Base-by-base conservation (phyloP, 495 filamentous ascomycete species). In the Xylaria longipes region DNA sequence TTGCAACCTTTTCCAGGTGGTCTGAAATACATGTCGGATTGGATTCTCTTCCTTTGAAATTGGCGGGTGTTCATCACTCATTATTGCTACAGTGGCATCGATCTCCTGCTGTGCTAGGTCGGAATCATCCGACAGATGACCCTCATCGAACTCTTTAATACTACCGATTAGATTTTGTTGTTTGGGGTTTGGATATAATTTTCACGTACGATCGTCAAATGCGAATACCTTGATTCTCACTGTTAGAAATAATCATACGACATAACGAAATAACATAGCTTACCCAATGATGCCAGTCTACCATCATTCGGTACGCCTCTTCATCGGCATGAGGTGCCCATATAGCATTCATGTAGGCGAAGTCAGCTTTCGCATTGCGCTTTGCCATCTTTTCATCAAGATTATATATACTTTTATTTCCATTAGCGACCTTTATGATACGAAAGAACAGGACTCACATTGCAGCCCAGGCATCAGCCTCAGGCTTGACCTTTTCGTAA, bases 211-310 rank as follows among this genome's bases (percentile, higher is more conserved):
- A 14, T 68, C 66, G 22, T 68, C 66, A 45, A 68, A 68, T 3
- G 37, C 50, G 22, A 68, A 68, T 3, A 58, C 66, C 63, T 66
- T 3, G 2, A 46, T 2, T 43, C n/a, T 3, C 2, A 27, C 9
- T 14, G 60, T 63, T 43, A 63, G 60, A 9, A 43, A 1, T 12
- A 6, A 6, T 27, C 20, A 25, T 43, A 29, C 22, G 17, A 6
- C 20, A 6, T 3, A 20, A 3, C 41, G 5, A 45, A 9, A 27
- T 45, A 1, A 12, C 22, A 27, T 45, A 15, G 29, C 65, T 27
- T 56, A 67, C 65, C 67, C 67, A 69, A 31, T 60, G 35, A 69
- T 61, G n/a, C 67, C 67, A 69, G 27, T 69, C 67, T 14, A 69
- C 29, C 54, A 61, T 48, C 52, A 61, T 62, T 12, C 67, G 67